Base-by-base conservation (phyloP, 2,329 filamentous ascomycete genomes). In the Ascochyta lentis region DNA sequence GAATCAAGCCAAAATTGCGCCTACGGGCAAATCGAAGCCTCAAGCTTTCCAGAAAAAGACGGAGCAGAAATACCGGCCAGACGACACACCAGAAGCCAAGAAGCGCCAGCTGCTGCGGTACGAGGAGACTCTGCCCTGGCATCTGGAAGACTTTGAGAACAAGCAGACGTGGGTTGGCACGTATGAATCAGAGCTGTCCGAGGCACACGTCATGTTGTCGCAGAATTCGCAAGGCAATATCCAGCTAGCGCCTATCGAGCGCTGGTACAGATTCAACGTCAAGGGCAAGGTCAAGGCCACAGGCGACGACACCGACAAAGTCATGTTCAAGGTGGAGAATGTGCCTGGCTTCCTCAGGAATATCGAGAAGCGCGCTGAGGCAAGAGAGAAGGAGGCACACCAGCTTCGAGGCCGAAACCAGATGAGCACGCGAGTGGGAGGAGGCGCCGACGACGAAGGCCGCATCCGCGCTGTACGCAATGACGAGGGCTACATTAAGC, bases 61-160 rank as follows among this genome's bases (percentile, higher is more conserved):
- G 1, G 90, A 92, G 61, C 91, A 92, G 67, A 90, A 96, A 22
- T 92, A 91, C 70, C 88, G 91, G 64, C 86, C 89, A n/a, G 90
- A 96, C 54, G 85, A 87, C 71, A 87, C 86, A 1, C 84, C 84
- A 78, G 80, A 95, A 84, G 83, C 96, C 83, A 80, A 86, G 86
- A 77, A 89, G 56, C 79, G 80, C 45, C 80, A 83, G 38, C 80
- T 85, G 56, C 78, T 88, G 38, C 84, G 93, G 60, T 99, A 98
- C 64, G 95, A 98, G 73, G 95, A 99, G 75, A 92, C 94, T 4
- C 81, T 97, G 45, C 95, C 95, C 6, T 99, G 95, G 95, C 93
- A 97, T 73, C 77, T 99, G 33, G 95, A 99, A 73, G 95, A 99
- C 74, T 96, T 93, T 37, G 94, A 99, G 69, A 92, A 92, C 61